Base-by-base conservation (phyloP, 1,284 basidiomycete genomes). In the Ustilago esculenta region DNA sequence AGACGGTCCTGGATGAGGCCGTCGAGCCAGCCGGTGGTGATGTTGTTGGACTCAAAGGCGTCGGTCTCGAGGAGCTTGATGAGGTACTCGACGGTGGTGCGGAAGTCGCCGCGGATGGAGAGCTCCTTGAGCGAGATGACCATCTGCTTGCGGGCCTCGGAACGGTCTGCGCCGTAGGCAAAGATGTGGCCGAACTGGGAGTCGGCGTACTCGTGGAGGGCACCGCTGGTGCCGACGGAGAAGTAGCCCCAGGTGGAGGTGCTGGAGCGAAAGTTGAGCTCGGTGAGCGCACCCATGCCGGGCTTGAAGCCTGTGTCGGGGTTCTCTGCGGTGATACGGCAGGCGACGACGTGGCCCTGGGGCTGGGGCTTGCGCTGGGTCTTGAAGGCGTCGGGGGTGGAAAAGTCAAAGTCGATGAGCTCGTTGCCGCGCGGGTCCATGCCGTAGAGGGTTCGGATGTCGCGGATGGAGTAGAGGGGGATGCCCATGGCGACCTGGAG, bases 291-390 rank as follows among this genome's bases (percentile, higher is more conserved):
- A 77, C 96, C 96, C 14, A 92, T 95, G 8, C 95, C 98, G 3
- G 96, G 96, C 85, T 98, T 98, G 88, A 99, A 99, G n/a, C 96
- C 96, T 15, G 95, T 95, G 81, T 98, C 96, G 20, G 96, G 96
- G 84, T 99, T 98, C 85, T 99, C 96, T 39, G 95, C 95, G 5
- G 96, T 98, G 84, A 99, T 98, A 82, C 96, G 94, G 75, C 98
- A 96, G 41, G 96, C 96, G 72, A 99, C 92, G 75, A 98, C 96
- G 82, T 99, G 96, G 30, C 96, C 96, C 84, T 97, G 98, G 59
- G 96, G 95, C 54, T 88, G 88, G 42, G 96, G 96, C 85, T 94
- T 97, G 78, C 94, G 91, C 84, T 98, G 95, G 34, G 90, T 88
- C 81, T 90, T 87, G 82, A 88, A 89, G 11, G 90, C 90, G 53